phyloP scores from a whole-genome alignment of 805 yeast genomes.

The Grigorovia jiainica region DNA sequence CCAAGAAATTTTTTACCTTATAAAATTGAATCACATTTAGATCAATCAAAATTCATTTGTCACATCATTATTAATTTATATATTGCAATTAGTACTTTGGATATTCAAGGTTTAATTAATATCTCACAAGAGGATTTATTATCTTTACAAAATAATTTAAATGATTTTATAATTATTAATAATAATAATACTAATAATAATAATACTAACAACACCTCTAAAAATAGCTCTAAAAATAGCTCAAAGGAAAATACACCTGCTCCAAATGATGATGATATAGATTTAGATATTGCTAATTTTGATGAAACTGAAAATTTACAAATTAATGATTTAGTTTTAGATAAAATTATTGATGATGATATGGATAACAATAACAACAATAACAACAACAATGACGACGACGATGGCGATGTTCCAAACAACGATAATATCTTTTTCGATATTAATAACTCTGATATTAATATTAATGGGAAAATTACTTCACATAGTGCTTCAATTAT shows the following conservation, averaged over 20 bases:
- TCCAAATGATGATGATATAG: no score
- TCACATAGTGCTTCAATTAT: constrained; percentile 63
- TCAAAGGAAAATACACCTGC: no score
- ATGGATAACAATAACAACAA: constrained; percentile 27
- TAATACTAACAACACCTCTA: not conserved
- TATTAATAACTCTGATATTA: constrained; percentile 30
- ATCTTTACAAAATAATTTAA: constrained; percentile 5
- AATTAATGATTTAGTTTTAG: constrained; percentile 8
- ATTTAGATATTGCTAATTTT: constrained; percentile 6
- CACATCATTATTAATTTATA: constrained; percentile 72
- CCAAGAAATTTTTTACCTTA: constrained; percentile 54
- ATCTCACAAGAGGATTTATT: constrained; percentile 62
- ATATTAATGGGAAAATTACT: constrained; percentile 47
- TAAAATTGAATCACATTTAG: constrained; percentile 55
- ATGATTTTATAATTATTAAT: constrained; percentile 43
- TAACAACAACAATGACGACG: constrained; percentile 11
- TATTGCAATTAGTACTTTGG: constrained; percentile 64
- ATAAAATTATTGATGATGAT: constrained; percentile 16
- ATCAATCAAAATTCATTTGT: constrained; percentile 64
- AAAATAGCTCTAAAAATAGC: constrained; percentile 4
- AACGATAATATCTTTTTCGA: constrained; percentile 24
- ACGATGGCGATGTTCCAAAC: constrained; percentile 10
- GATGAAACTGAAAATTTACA: constrained; percentile 28
- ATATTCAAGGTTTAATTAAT: constrained; percentile 59
- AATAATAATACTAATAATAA: not conserved